These are phyloP conservation scores for Cairneyella variabilis DNA, from an alignment of 495 filamentous ascomycete species.

Conservation along the genomic window DNA sequence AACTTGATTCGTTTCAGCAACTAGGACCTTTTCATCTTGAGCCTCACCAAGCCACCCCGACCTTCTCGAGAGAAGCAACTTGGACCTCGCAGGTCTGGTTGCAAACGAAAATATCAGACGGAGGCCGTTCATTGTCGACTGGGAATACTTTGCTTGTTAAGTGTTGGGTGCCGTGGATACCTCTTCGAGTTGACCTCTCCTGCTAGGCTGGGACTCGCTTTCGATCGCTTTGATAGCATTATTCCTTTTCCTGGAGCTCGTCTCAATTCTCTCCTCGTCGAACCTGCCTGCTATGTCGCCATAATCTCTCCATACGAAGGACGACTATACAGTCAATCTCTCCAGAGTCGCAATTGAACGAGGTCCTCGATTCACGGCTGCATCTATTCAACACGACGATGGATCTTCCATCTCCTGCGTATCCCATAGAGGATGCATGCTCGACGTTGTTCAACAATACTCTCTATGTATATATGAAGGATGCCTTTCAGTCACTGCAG, in stretches of 20 bases:
- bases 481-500: conserved; percentile 70
- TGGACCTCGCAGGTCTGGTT: neutral
- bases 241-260: conserved; percentile 6
- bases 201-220: neutral
- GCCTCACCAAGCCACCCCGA: conserved; percentile 6
- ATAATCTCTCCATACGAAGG: conserved; percentile 3
- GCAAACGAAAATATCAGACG: neutral
- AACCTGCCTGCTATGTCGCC: conserved; percentile 13
- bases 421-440: conserved; percentile 69
- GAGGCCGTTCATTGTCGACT: neutral
- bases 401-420: conserved; percentile 60
- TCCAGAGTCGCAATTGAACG: conserved; percentile 2
- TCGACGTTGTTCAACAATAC: conserved; percentile 78
- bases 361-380: neutral
- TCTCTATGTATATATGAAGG: conserved; percentile 76
- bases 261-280: conserved; percentile 1
- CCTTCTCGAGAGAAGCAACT: neutral
- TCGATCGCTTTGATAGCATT: conserved; percentile 25
- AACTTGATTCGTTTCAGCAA: conserved; percentile 16
- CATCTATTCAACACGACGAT: conserved; percentile 34
- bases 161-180: neutral
- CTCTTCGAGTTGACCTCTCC: conserved; percentile 7
- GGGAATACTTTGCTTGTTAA: neutral
- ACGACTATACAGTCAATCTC: neutral
- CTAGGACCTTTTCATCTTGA: neutral